Base-by-base conservation (phyloP, 2,329 filamentous ascomycete genomes). In the Xylariaceae sp. region DNA sequence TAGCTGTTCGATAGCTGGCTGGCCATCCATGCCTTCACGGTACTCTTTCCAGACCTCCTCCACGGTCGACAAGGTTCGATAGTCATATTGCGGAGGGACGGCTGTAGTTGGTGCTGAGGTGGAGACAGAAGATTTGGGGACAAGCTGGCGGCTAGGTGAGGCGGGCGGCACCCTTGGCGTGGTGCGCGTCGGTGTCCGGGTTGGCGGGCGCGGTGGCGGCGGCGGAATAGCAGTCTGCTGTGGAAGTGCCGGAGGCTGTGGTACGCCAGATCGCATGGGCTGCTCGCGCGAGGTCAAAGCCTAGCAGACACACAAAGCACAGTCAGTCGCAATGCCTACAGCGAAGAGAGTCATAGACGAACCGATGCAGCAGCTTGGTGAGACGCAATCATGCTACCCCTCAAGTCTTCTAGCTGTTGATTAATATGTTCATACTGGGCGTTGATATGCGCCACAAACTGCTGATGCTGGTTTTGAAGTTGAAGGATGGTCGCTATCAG, bases 41-140 rank as follows among this genome's bases (percentile, higher is more conserved):
- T 73, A 75, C 57, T 75, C 73, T 51, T 65, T 69, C 73, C 73
- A 75, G 5, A 74, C 72, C 48, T 74, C 73, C 49, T 69, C 68
- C 2, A 74, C 73, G 2, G 73, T 74, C 17, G 67, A 68, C 5
- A 74, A 69, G 3, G 69, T 70, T 47, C 72, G 67, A 56, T 71
- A 73, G 34, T 74, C 68, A 48, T 74, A 73, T 34, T 66, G 67
- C 7, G 73, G 73, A 4, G 73, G 71, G 3, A 67, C 67, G 17
- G 69, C 65, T 10, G 63, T 37, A 2, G 60, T 55, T 3, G 70
- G 67, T 49, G 69, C 65, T 4, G 71, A 65, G 5, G 67, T 64
- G 51, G 67, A 68, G 41, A 65, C 64, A 2, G 65, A 58, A 11
- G 69, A 66, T 54, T 68, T 68, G 5, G 69, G 65, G 9, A 66